Evolutionary conservation across 495 filamentous ascomycete genomes (phyloP), one percentile per base, ranked within the genome.

Genomic region (Antarctomyces pellizariae): DNA sequence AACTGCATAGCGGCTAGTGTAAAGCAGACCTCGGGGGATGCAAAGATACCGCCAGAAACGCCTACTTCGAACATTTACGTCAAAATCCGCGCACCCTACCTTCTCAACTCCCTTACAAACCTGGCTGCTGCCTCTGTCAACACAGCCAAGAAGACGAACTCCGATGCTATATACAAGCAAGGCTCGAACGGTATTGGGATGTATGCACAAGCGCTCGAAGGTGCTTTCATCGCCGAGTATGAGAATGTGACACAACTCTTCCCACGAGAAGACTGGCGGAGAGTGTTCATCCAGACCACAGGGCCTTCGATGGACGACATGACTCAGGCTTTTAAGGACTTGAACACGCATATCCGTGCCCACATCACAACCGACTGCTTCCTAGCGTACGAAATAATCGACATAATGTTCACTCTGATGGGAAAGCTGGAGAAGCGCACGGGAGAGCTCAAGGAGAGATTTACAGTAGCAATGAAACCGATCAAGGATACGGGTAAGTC

Each of bases 281-380:
- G 62, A 4, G 71, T 79, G 11, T 67, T 82, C 26, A 70, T 70
- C 33, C 62, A 69, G 20, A 86, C 83, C 3, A 82, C 73, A 39
- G 65, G 73, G 30, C 50, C 59, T 12, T 59, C 82, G 15, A 61
- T 95, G 38, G 59, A 62, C 1, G 78, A 90, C 34, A 73, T 93
- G 41, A 65, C 74, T 14, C 68, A 78, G 38, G 93, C 89, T 0
- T 49, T 99, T 15, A 65, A 71, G 7, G 86, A 93, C 36, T 56
- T 99, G 13, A 91, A 95, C 46, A 58, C 64, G 18, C 82, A 92
- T 43, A 82, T 95, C 45, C 74, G 75, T 43, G 45, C 62, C 16
- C 80, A 92, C 42, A 54, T 93, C 21, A 69, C 65, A 38, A 95
- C 82, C 1, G 86, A 99, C 48, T 92, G 89, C 51, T 99, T 75